Conservation (phyloP, 2,329 filamentous ascomycete genomes). For the Aureobasidium musti region DNA sequence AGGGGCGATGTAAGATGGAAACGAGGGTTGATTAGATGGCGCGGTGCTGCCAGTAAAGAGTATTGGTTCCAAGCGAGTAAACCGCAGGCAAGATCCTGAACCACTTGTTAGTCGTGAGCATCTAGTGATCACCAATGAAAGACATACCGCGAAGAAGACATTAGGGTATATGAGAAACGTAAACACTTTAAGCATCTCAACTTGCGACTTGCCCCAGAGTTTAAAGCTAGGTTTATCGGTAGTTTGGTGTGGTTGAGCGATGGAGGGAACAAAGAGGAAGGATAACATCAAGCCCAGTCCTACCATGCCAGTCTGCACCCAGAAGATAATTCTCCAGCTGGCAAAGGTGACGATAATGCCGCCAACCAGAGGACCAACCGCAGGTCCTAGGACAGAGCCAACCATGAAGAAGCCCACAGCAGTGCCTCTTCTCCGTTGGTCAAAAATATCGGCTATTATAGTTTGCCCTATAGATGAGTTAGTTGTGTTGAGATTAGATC, state of each 20-base stretch:
- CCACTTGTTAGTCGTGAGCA: too few species aligned
- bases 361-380: constrained; percentile 60
- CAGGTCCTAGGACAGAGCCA: constrained; percentile 65
- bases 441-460: constrained; percentile 59
- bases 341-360: constrained; percentile 72
- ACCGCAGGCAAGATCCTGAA: constrained; percentile 50
- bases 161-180: constrained; percentile 67
- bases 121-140: too few species aligned
- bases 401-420: constrained; percentile 72
- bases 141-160: constrained; percentile 57
- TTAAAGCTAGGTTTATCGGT: constrained; percentile 6
- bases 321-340: constrained; percentile 74
- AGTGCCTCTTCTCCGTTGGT: constrained; percentile 58
- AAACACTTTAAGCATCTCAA: constrained; percentile 65
- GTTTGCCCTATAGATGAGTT: constrained; percentile 40
- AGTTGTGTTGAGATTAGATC: neutral
- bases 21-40: constrained; percentile 70
- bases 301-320: constrained; percentile 68
- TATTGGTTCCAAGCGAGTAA: constrained; percentile 73
- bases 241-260: constrained; percentile 20
- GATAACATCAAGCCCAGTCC: constrained; percentile 60
- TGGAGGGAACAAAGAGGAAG: constrained; percentile 60
- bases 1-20: constrained; percentile 66
- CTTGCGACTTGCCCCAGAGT: constrained; percentile 49
- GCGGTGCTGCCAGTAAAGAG: constrained; percentile 63